These are phyloP conservation scores for Hypoxylon sp. DNA, from an alignment of 2,329 filamentous ascomycete species.

Conservation along the genomic window DNA sequence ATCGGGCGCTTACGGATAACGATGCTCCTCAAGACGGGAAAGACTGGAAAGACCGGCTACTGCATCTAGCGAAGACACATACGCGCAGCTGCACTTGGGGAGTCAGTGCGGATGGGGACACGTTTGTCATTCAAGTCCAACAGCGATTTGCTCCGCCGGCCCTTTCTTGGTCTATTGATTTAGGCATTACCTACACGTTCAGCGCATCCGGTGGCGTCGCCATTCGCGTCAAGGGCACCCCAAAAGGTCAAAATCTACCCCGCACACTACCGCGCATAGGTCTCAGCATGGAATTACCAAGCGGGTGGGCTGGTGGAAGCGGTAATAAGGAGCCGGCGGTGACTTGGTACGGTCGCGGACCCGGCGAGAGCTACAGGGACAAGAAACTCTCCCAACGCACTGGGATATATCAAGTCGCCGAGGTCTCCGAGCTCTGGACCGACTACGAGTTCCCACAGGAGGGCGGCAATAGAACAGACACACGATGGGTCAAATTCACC, in stretches of 20 bases:
- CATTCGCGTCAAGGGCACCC: constrained; percentile 64
- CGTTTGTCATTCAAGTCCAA: constrained; percentile 61
- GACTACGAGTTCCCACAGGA: constrained; percentile 80
- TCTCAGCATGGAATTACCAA: constrained; percentile 62
- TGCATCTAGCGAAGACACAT: constrained; percentile 60
- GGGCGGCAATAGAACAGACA: constrained; percentile 74
- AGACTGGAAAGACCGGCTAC: constrained; percentile 66
- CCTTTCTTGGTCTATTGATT: constrained; percentile 71
- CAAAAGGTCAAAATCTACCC: constrained; percentile 65
- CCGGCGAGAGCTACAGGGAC: constrained; percentile 77
- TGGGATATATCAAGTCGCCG: constrained; percentile 62
- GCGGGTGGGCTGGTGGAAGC: constrained; percentile 40
- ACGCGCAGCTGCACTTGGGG: constrained; percentile 55
- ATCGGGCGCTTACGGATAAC: constrained; percentile 76
- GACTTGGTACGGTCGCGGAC: constrained; percentile 77
- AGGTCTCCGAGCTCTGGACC: constrained; percentile 68
- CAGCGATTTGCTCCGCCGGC: constrained; percentile 72
- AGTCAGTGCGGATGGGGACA: constrained; percentile 43
- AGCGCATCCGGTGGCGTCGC: constrained; percentile 60
- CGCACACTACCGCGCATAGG: constrained; percentile 74
- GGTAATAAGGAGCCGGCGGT: constrained; percentile 54
- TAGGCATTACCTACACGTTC: constrained; percentile 70
- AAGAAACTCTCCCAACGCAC: constrained; percentile 73
- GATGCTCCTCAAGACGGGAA: constrained; percentile 69
- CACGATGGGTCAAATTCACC: constrained; percentile 68